Base-by-base conservation (phyloP, 805 yeast genomes). In the Nakazawaea peltata region DNA sequence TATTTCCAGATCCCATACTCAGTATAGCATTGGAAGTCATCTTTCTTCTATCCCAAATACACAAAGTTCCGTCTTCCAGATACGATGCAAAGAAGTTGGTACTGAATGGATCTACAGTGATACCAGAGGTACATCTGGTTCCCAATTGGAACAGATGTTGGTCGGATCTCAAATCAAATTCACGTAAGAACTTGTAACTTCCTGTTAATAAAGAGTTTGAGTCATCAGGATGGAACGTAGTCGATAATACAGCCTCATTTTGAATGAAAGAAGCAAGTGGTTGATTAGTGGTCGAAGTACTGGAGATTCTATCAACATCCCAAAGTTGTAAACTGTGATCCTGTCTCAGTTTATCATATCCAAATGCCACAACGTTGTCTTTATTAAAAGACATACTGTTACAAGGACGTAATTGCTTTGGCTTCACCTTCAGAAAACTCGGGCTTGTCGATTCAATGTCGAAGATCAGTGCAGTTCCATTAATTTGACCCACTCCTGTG, bases 61-160 rank as follows among this genome's bases (percentile, higher is more conserved):
- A 79, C 33, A 87, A 58, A 0, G 92, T 73, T 2, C 95, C 95
- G 48, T 83, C 90, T 46, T 87, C 95, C 34, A 84, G 74, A 43
- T 73, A 73, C 0, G 94, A 77, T 13, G 85, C 74, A 53, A 88
- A 84, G 42, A 72, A 66, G 54, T 73, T 69, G 10, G 67, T 68
- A 48, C 77, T 75, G 49, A 74, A 74, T 3, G 82, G 90, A 50
- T 84, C 88, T 21, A 78, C 62, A 7, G 72, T 65, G 30, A 88
- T 66, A 14, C 81, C 81, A 46, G 74, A 65, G 0, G 87, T 75
- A 40, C 83, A 72, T 46, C 79, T 74, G 1, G 94, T 81, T 2
- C 88, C 81, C 48, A 82, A 67, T 51, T 84, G 95, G 48, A 72
- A 77, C 1, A 69, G 67, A 0, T 88, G 84, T 19, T 68, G 69